These are phyloP conservation scores for Penicillium sp. DNA, from an alignment of 2,329 filamentous ascomycete genomes.

Conservation along the genomic window DNA sequence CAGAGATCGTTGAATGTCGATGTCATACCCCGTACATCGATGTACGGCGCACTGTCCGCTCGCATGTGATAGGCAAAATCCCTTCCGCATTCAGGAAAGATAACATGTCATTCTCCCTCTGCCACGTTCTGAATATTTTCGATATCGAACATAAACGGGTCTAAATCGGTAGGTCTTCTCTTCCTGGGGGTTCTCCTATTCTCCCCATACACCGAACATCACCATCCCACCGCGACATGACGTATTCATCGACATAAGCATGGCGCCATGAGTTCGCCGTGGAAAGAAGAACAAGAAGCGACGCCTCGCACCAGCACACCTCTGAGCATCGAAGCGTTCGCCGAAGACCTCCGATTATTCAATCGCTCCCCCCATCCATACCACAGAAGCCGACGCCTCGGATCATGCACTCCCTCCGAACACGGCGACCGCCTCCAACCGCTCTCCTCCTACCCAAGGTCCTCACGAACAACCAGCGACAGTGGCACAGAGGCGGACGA, in stretches of 20 bases:
- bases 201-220: not conserved
- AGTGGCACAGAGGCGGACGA: slow-evolving; percentile 95
- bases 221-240: slow-evolving; percentile 27
- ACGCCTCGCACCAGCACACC: slow-evolving; percentile 21
- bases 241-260: slow-evolving; percentile 29
- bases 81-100: slow-evolving; percentile 21
- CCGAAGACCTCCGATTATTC: slow-evolving; percentile 47
- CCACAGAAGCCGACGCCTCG: slow-evolving; percentile 59
- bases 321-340: slow-evolving; percentile 16
- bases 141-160: not conserved
- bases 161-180: not conserved
- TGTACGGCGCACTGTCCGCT: slow-evolving; percentile 8
- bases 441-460: slow-evolving; percentile 40
- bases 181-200: not conserved
- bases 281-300: slow-evolving; percentile 31
- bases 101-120: slow-evolving; percentile 14
- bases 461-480: slow-evolving; percentile 68
- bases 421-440: slow-evolving; percentile 34
- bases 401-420: slow-evolving; percentile 47
- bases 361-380: slow-evolving; percentile 68
- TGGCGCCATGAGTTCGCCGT: slow-evolving; percentile 35
- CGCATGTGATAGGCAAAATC: slow-evolving; percentile 27
- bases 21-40: not conserved
- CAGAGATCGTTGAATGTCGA: not conserved
- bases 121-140: slow-evolving; percentile 4